Evolutionary conservation across 345 rosid species (phyloP).

Genomic region (Camelina laxa): DNA sequence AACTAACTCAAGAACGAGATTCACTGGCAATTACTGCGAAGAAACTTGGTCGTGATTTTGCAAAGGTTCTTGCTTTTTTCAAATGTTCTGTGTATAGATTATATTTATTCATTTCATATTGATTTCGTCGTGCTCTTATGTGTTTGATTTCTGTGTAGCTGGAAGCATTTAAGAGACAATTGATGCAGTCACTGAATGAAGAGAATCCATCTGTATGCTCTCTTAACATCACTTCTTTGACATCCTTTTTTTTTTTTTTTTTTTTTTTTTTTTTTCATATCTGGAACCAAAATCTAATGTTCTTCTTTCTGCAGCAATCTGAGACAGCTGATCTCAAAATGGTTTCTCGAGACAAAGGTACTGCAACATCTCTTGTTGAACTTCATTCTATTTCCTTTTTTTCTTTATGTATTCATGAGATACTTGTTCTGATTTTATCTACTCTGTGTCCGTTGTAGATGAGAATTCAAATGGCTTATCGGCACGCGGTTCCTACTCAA

Average conservation of each 20-base stretch:
- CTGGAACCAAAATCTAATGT: background rate
- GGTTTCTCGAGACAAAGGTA: constrained; percentile 69
- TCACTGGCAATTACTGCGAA: constrained; percentile 70
- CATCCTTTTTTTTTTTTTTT: background rate
- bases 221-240: background rate
- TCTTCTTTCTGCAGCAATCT: constrained; percentile 48
- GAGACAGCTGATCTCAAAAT: constrained; percentile 72
- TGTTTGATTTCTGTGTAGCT: constrained; percentile 48
- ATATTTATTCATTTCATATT: background rate
- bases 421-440: background rate
- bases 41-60: constrained; percentile 83
- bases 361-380: background rate
- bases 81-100: background rate
- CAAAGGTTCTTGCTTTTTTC: constrained; percentile 54
- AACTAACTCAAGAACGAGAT: constrained; percentile 78
- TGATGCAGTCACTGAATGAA: constrained; percentile 87
- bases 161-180: constrained; percentile 88
- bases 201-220: constrained; percentile 66
- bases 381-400: background rate
- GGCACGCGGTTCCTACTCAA: constrained; percentile 45
- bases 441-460: constrained; percentile 45
- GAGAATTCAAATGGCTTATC: constrained; percentile 58
- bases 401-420: background rate
- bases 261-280: background rate
- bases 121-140: background rate